phyloP scores from a whole-genome alignment of 805 yeast species.

The Candida corydali region DNA sequence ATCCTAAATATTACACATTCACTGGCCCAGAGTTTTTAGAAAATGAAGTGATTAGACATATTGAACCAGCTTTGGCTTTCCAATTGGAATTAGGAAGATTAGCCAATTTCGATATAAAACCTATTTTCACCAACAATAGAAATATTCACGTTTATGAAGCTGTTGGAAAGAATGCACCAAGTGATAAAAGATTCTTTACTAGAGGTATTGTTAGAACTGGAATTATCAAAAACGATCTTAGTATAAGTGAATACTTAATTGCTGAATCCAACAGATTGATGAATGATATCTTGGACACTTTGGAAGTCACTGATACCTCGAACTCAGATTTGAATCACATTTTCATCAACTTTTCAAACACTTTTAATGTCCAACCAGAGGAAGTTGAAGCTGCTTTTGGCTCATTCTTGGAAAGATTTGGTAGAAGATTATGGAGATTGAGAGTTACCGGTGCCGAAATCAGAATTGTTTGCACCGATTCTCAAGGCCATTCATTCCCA shows the following conservation, averaged over 20 bases:
- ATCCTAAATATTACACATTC: constrained; percentile 95
- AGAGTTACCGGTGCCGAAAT: constrained; percentile 97
- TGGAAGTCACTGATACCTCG: constrained; percentile 90
- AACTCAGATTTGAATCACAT: constrained; percentile 96
- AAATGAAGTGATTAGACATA: constrained; percentile 92
- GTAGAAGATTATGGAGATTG: constrained; percentile 93
- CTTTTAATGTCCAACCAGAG: constrained; percentile 87
- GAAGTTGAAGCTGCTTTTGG: constrained; percentile 98
- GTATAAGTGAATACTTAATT: constrained; percentile 89
- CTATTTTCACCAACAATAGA: constrained; percentile 93
- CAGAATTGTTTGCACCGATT: constrained; percentile 91
- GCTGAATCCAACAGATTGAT: constrained; percentile 95
- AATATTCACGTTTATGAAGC: constrained; percentile 98
- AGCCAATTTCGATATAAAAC: constrained; percentile 92
- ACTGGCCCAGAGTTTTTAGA: constrained; percentile 82
- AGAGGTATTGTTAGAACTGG: constrained; percentile 98
- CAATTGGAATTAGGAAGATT: constrained; percentile 93
- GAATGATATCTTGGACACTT: constrained; percentile 91
- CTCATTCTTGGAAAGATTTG: constrained; percentile 95
- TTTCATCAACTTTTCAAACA: constrained; percentile 94
- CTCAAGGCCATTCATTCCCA: constrained; percentile 87
- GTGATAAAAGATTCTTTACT: constrained; percentile 93
- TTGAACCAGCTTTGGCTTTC: constrained; percentile 97
- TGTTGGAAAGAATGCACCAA: constrained; percentile 85
- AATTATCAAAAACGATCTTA: constrained; percentile 85